Evolutionary conservation across 2,329 filamentous ascomycete genomes (phyloP).

Genomic region (Ophiognomonia clavigignenti-juglandacearum): DNA sequence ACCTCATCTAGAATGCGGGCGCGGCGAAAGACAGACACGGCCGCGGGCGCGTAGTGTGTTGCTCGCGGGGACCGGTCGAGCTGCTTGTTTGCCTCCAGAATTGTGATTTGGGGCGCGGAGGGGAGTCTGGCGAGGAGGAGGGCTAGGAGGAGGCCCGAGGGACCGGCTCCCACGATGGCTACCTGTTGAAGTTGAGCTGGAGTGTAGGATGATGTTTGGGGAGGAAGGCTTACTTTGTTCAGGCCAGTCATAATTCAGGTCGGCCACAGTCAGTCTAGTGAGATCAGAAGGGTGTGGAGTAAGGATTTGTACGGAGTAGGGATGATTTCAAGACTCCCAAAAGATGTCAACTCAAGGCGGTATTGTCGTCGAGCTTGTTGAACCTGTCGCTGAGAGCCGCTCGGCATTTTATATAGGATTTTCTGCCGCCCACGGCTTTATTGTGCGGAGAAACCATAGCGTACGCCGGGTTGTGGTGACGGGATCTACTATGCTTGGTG

Average conservation of each 20-base stretch:
- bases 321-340: too few relatives aligned
- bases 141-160: slow-evolving; percentile 19
- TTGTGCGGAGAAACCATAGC: too few relatives aligned
- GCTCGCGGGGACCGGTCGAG: slow-evolving; percentile 16
- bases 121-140: slow-evolving; percentile 16
- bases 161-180: slow-evolving; percentile 16
- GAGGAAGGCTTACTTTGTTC: not conserved
- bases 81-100: not conserved
- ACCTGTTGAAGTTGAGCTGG: not conserved
- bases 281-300: too few relatives aligned
- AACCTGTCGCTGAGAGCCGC: too few relatives aligned
- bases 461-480: too few relatives aligned
- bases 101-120: not conserved
- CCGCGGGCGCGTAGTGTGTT: slow-evolving; percentile 15
- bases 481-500: too few relatives aligned
- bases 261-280: too few relatives aligned
- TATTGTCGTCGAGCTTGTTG: too few relatives aligned
- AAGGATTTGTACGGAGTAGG: too few relatives aligned
- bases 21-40: slow-evolving; percentile 8
- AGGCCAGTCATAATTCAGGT: not conserved
- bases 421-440: too few relatives aligned
- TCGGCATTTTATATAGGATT: too few relatives aligned
- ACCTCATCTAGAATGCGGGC: slow-evolving; percentile 15
- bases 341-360: too few relatives aligned
- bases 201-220: not conserved